Evolutionary conservation across 2,329 filamentous ascomycete species (phyloP).

Genomic region (Myriosclerotinia curreyana): DNA sequence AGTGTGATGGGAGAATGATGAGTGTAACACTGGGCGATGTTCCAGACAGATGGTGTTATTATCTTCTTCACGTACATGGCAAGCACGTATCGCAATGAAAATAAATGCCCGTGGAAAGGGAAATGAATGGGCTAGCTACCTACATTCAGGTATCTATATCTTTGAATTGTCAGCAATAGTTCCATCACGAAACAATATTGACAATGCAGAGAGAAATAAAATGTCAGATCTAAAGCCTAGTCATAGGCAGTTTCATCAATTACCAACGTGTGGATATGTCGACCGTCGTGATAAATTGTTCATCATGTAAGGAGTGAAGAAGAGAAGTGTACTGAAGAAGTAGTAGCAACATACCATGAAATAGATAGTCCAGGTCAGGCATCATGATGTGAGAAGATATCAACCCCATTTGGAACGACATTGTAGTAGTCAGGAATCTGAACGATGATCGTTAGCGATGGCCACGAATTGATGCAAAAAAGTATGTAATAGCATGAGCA

Average conservation of each 20-base stretch:
- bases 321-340: constrained; percentile 1
- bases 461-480: constrained; percentile 9
- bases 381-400: neutral
- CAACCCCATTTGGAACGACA: constrained; percentile 3
- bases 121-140: too few species aligned
- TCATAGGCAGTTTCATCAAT: constrained; percentile 80
- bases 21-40: neutral
- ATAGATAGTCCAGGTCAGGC: too few species aligned
- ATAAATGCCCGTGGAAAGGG: neutral
- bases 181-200: neutral
- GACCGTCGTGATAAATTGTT: constrained; percentile 82
- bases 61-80: constrained; percentile 23
- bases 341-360: constrained; percentile 25
- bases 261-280: constrained; percentile 68
- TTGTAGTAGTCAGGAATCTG: neutral
- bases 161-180: constrained; percentile 1
- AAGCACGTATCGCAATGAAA: constrained; percentile 22
- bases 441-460: constrained; percentile 25
- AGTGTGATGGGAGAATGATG: neutral
- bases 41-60: neutral
- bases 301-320: constrained; percentile 55
- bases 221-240: constrained; percentile 54
- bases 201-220: constrained; percentile 20
- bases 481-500: constrained; percentile 32
- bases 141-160: neutral